Evolutionary conservation across 495 filamentous ascomycete genomes (phyloP).

Genomic region (Poronia punctata): DNA sequence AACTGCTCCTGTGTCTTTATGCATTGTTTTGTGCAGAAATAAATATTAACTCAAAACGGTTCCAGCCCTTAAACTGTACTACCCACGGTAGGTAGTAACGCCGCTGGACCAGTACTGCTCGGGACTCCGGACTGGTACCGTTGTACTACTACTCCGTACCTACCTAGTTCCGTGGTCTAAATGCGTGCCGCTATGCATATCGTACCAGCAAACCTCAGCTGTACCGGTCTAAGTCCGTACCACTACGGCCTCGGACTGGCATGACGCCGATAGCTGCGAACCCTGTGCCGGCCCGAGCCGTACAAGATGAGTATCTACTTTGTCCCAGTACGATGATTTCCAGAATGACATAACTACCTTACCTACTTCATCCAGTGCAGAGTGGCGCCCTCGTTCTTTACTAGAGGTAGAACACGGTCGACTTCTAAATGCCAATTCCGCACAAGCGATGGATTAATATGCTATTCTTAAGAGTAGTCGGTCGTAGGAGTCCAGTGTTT

Average conservation of each 20-base stretch:
- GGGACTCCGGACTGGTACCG: constrained; percentile 3
- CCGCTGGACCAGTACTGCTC: constrained; percentile 4
- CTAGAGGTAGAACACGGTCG: not conserved
- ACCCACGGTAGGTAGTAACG: too few species aligned
- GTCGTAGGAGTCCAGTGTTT: too few species aligned
- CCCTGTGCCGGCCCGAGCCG: not conserved
- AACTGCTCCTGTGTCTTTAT: constrained; percentile 1
- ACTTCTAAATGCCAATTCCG: constrained; percentile 1
- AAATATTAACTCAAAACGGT: constrained; percentile 1
- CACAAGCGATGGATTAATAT: constrained; percentile 1
- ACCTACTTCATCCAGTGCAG: not conserved
- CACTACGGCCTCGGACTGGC: constrained; percentile 2
- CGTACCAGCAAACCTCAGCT: too few species aligned
- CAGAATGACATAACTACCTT: too few species aligned
- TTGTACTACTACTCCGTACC: not conserved
- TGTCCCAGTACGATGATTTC: too few species aligned
- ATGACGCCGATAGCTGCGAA: constrained; percentile 1
- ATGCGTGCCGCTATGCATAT: too few species aligned
- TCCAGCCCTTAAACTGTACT: not conserved
- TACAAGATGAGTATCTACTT: constrained; percentile 1
- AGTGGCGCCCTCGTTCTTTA: not conserved
- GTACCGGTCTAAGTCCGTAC: constrained; percentile 2
- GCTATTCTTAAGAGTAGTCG: constrained; percentile 1
- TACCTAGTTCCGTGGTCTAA: too few species aligned
- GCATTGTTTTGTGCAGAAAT: constrained; percentile 2